Base-by-base conservation (phyloP, 192 early-diverging fungal species). In the Dissophora globulifera region DNA sequence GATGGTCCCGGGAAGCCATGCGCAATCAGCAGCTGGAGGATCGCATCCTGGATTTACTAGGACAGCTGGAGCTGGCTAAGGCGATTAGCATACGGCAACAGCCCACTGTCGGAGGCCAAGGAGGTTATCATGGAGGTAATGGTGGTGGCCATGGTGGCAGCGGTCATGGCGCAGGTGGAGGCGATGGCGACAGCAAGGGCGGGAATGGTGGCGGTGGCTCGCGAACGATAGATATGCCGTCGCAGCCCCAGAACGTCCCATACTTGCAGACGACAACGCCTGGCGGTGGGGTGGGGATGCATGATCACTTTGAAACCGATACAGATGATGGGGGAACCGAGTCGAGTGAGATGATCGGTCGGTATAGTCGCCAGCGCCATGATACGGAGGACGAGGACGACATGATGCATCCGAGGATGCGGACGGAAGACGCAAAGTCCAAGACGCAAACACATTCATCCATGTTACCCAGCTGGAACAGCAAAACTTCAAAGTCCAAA, bases 11-110 rank as follows among this genome's bases (percentile, higher is more conserved):
- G 31, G 72, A 76, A 41, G 72, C 72, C 13, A 33, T 55, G 32
- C 58, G 63, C 27, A 76, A 76, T 25, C 63, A 76, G n/a, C 45
- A 67, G 42, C 53, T 76, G 0, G 72, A 76, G 26, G 72, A 76
- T 4, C 56, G 72, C 6, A 76, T 76, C 33, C 32, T 76, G 30
- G 72, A 76, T 29, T 64, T 76, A 4, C 72, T 67, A 25, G 58
- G 57, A 10, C 63, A 76, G 27, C 58, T 76, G 0, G 72, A 76
- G 38, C 66, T 59, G 50, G 58, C 64, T 23, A 57, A 53, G 4
- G 72, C 72, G 0, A 76, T 76, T 20, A 53, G 56, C 26, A 16
- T 60, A 32, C 40, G 72, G 26, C 49, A 55, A 12, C 35, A 59
- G 13, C 13, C 38, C 2, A 41, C 46, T 1, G 41, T 45, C 4